A percentile compares a stretch with the other conserved stretches of the same genome.
Evolutionary conservation across 2,329 filamentous ascomycete genomes (phyloP).

Genomic region (Nakataea oryzae): DNA sequence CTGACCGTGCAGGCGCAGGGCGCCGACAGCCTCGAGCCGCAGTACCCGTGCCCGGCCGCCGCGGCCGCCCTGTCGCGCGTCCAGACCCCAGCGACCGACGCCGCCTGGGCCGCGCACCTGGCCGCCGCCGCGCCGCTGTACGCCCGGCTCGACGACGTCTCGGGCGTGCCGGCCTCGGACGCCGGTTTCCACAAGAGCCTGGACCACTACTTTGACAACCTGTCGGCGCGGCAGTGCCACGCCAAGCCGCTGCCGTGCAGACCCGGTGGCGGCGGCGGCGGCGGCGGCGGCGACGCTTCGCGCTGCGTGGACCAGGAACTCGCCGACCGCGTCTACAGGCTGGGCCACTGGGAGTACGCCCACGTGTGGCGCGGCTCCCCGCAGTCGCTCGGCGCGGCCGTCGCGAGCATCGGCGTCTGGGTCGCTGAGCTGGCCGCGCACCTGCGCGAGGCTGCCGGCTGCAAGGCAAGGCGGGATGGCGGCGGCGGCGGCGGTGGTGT

Average conservation of each 20-base stretch:
- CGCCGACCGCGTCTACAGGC: conserved; percentile 60
- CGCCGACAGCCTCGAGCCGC: conserved; percentile 65
- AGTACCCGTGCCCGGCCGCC: conserved; percentile 54
- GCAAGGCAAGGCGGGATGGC: too few species aligned
- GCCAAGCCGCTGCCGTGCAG: conserved; percentile 61
- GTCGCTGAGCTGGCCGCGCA: conserved; percentile 60
- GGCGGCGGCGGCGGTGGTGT: not conserved
- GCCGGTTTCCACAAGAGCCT: conserved; percentile 58
- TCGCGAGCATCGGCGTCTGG: conserved; percentile 59
- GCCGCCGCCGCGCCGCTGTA: conserved; percentile 44
- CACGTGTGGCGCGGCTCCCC: conserved; percentile 63
- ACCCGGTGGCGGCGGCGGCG: conserved; percentile 20
- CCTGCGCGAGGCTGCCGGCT: conserved; percentile 39
- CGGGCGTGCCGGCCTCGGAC: conserved; percentile 47
- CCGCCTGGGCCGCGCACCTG: conserved; percentile 55
- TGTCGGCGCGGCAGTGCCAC: conserved; percentile 71
- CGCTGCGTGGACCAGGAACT: conserved; percentile 50
- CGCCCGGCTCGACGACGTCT: conserved; percentile 52
- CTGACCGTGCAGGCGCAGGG: conserved; percentile 40
- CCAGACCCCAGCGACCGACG: conserved; percentile 22
- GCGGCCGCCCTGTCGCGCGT: conserved; percentile 9
- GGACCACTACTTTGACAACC: conserved; percentile 80
- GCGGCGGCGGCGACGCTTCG: conserved; percentile 26
- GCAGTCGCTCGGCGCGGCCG: conserved; percentile 50
- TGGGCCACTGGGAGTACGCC: conserved; percentile 74